Conservation (phyloP, 495 filamentous ascomycete species). For the Hypoxylon rickii region DNA sequence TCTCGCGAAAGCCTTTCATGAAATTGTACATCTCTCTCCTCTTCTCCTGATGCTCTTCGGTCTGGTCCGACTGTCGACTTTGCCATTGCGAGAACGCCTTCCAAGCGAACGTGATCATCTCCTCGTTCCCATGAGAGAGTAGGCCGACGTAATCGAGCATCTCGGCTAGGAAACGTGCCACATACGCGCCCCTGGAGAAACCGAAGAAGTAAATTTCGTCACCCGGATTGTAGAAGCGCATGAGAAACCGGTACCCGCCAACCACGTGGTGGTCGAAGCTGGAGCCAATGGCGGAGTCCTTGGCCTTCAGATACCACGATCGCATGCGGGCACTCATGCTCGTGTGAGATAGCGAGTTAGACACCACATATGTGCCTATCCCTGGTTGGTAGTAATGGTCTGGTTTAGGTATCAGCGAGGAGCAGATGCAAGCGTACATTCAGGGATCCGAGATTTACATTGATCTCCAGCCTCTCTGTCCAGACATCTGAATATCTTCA, state of each 20-base stretch:
- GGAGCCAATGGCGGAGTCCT: slow-evolving; percentile 82
- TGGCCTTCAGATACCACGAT: slow-evolving; percentile 80
- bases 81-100: slow-evolving; percentile 89
- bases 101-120: slow-evolving; percentile 84
- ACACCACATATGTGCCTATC: slow-evolving; percentile 83
- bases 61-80: slow-evolving; percentile 61
- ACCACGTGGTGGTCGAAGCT: slow-evolving; percentile 85
- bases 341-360: slow-evolving; percentile 68
- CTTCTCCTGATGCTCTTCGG: slow-evolving; percentile 60
- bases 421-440: too few relatives aligned
- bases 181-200: slow-evolving; percentile 86
- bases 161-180: slow-evolving; percentile 81
- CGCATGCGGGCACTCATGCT: slow-evolving; percentile 65
- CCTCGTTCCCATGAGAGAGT: slow-evolving; percentile 82
- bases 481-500: slow-evolving; percentile 80
- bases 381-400: slow-evolving; percentile 79
- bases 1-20: slow-evolving; percentile 84
- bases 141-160: slow-evolving; percentile 87
- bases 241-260: slow-evolving; percentile 84
- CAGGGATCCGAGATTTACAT: slow-evolving; percentile 54
- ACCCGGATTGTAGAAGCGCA: slow-evolving; percentile 80
- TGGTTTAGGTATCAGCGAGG: too few relatives aligned
- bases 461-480: slow-evolving; percentile 57
- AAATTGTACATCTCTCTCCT: slow-evolving; percentile 67
- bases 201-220: slow-evolving; percentile 85